Evolutionary conservation across 2,329 filamentous ascomycete genomes (phyloP), one percentile per base, ranked within the genome.

Genomic region (Amauroascus verrucosus): DNA sequence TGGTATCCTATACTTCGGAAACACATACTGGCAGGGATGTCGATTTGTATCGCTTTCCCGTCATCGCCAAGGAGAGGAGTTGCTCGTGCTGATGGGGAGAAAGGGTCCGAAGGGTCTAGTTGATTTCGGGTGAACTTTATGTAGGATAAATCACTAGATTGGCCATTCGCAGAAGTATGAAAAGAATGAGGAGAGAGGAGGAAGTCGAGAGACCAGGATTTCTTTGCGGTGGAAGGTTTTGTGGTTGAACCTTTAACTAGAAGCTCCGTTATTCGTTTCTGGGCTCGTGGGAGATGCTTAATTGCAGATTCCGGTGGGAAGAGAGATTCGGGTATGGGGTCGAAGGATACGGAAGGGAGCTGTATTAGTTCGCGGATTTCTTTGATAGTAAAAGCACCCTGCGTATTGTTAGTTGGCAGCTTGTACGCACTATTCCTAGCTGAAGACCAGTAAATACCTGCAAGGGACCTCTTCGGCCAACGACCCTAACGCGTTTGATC

Each of bases 1-100:
- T 88, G 88, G 72, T 98, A 98, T 6, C 93, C 93, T 41, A 98
- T 90, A n/a, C 88, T 95, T 16, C 89, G 82, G 71, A 98, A 96
- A 14, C 88, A 89, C 3, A 91, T 65, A 5, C 82, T 77, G 0
- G 88, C 82, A 0, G 80, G 75, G n/a, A 58, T 56, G 45, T 58
- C 53, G 24, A 53, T 28, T 24, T 59, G 54, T 8, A 53, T 52
- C 7, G 79, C 74, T 40, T 69, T 60, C 13, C 58, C 58, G 41
- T 58, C 58, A 14, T 59, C 58, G 22, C 51, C 53, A 13, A 59
- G 38, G 20, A 55, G 33, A 14, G 77, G 71, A 2, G 65, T 65
- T 2, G 74, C 65, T 48, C 65, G 69, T 7, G 77, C 72, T 33
- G 66, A 64, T 26, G 75, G 65, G 75, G 78, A 70, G 77, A 81